Base-by-base conservation (phyloP, 2,329 filamentous ascomycete genomes). In the Monilinia laxa region DNA sequence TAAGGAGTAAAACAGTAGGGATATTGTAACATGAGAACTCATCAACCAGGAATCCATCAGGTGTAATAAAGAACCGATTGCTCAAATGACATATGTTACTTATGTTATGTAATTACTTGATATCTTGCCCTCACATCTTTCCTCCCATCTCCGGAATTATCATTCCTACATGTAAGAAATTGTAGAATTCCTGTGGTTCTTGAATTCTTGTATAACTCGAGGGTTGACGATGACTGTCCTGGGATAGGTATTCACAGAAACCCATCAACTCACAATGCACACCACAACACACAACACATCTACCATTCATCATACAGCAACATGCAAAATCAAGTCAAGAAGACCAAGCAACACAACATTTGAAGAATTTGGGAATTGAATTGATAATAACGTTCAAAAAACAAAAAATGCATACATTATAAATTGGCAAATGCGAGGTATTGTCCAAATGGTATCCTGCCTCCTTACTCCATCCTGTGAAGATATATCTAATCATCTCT, bases 401-500 rank as follows among this genome's bases (percentile, higher is more conserved):
- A 28, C 51, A 60, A 51, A 40, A 58, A 45, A 45, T 60, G 45
- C 28, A 51, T 60, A 60, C 28, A 60, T 60, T 60, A 60, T 38
- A 51, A 38, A 20, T 38, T 49, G 58, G 28, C n/a, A 60, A 60
- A 51, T 51, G 58, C 28, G 25, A 60, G 28, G 57, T 23, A 60
- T 35, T 51, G 14, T 18, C 45, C 58, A 51, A 18, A 49, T 60
- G 58, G 58, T 60, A 60, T 60, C 58, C 58, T 23, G 28, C 31
- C 45, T 49, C 57, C 57, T 18, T 38, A 60, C 59, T 62, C 59
- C 35, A 42, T 62, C 47, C 18, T n/a, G 31, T 54, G 31, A 52
- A 62, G 59, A 51, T 60, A 38, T 20, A 60, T 60, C 58, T 42
- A 62, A 54, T 62, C 25, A 20, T 28, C n/a, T 62, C 20, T n/a